Base-by-base conservation (phyloP, 1,284 basidiomycete species). In the Trametes sp. region DNA sequence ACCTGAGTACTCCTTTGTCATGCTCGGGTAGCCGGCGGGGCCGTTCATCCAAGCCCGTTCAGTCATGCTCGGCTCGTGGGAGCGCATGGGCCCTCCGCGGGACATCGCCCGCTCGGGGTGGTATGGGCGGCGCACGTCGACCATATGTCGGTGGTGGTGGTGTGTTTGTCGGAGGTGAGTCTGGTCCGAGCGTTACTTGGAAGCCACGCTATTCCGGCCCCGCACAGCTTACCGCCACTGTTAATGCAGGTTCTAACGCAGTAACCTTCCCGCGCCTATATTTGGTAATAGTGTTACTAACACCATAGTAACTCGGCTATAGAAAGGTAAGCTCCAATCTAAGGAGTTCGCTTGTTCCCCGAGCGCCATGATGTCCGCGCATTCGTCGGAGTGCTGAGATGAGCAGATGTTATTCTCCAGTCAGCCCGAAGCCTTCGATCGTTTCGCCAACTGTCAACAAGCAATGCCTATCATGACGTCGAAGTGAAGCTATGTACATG, bases 1-100 rank as follows among this genome's bases (percentile, higher is more conserved):
- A 57, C 19, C 36, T 36, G 21, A 23, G 46, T 38, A 46, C 7
- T 67, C 63, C 66, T 64, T 64, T 67, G 66, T 64, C 31, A 45
- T 59, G 56, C 42, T 42, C 58, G 53, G 55, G 24, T 50, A 52
- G 23, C 21, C 53, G 41, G 21, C 36, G 45, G 45, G 16, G 11
- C 61, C 48, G 35, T 54, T 35, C 5, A 14, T 50, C 53, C 52
- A 59, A 4, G 29, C 51, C 23, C 33, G 28, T 23, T 63, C 52
- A 48, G 41, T 29, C 33, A 49, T 16, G 38, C 54, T 36, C 23
- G 49, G 19, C 10, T 36, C 14, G 33, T 57, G 38, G 14, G 56
- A 4, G 16, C 46, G 33, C 23, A 54, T 59, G 29, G 49, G 38
- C 11, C 45, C 57, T 14, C 41, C 57, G n/a, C 29, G 31, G n/a